phyloP scores from a whole-genome alignment of 2,329 filamentous ascomycete species.

The Orbilia blumenaviensis region DNA sequence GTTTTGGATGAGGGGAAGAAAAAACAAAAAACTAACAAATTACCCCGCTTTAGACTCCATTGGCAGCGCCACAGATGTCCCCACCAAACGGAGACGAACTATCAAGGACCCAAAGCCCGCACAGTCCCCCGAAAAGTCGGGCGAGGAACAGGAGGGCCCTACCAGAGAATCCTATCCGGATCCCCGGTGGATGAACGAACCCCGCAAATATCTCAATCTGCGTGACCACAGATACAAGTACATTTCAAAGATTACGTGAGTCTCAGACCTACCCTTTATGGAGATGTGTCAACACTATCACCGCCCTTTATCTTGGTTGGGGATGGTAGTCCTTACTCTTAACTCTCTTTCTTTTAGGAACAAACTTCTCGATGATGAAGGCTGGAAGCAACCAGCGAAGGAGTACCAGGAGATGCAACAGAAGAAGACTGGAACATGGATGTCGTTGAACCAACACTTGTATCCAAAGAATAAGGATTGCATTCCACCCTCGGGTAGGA shows the following conservation, averaged over 20 bases:
- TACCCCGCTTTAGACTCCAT: conserved; percentile 28
- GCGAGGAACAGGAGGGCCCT: conserved; percentile 40
- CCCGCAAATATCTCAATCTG: conserved; percentile 34
- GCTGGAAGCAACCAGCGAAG: conserved; percentile 42
- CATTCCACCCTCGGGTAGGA: conserved; percentile 52
- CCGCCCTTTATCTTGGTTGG: not conserved
- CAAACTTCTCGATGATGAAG: conserved; percentile 49
- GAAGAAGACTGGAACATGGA: conserved; percentile 51
- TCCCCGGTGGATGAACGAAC: conserved; percentile 53
- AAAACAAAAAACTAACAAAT: conserved; percentile 17
- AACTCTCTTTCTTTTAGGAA: conserved; percentile 21
- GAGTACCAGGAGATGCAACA: conserved; percentile 48
- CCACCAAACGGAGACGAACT: conserved; percentile 25
- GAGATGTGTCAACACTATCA: not conserved
- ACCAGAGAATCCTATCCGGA: conserved; percentile 49
- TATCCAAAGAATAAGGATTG: conserved; percentile 51
- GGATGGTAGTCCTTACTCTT: conserved; percentile 35
- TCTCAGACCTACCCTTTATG: not conserved
- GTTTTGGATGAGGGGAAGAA: too few species aligned
- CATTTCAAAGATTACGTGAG: conserved; percentile 53
- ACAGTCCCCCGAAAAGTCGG: conserved; percentile 47
- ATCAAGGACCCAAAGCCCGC: conserved; percentile 35
- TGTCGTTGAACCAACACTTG: conserved; percentile 49
- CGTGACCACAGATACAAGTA: conserved; percentile 50
- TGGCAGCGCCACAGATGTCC: conserved; percentile 29